Conservation (phyloP, 192 early-diverging fungal genomes). For the Podila clonocystis region DNA sequence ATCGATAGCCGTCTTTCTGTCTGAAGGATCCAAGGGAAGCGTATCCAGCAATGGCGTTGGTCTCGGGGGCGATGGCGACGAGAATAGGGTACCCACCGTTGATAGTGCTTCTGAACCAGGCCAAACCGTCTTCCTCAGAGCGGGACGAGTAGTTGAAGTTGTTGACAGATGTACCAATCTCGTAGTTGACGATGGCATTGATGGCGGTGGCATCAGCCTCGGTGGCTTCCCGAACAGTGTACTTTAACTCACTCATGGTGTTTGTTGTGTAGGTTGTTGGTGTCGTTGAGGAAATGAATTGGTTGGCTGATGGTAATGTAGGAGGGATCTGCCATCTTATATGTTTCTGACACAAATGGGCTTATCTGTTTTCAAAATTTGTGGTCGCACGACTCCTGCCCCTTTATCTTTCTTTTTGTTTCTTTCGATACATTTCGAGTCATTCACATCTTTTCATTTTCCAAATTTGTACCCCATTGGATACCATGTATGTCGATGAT, state of each 20-base stretch:
- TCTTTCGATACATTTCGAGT: conserved; percentile 20
- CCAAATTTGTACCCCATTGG: no score
- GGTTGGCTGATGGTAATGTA: neutral
- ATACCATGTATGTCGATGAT: conserved; percentile 42
- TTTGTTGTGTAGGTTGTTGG: neutral
- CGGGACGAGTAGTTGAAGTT: conserved; percentile 57
- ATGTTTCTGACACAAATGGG: neutral
- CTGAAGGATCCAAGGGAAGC: conserved; percentile 40
- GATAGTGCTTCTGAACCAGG: conserved; percentile 53
- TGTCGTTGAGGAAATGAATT: neutral
- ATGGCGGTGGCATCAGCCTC: conserved; percentile 52
- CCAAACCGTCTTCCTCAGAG: conserved; percentile 43
- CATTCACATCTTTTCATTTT: neutral
- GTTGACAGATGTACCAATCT: conserved; percentile 50
- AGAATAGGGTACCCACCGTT: conserved; percentile 57
- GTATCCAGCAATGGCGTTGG: conserved; percentile 36
- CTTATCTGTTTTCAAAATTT: neutral
- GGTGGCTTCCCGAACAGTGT: conserved; percentile 50
- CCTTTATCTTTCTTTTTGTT: neutral
- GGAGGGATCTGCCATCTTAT: no score
- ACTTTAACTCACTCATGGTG: neutral
- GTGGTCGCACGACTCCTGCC: neutral
- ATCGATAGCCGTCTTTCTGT: conserved; percentile 45
- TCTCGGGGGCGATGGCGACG: conserved; percentile 49
- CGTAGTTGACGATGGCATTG: conserved; percentile 60